Conservation (phyloP, 345 rosid species). For the Salix purpurea region DNA sequence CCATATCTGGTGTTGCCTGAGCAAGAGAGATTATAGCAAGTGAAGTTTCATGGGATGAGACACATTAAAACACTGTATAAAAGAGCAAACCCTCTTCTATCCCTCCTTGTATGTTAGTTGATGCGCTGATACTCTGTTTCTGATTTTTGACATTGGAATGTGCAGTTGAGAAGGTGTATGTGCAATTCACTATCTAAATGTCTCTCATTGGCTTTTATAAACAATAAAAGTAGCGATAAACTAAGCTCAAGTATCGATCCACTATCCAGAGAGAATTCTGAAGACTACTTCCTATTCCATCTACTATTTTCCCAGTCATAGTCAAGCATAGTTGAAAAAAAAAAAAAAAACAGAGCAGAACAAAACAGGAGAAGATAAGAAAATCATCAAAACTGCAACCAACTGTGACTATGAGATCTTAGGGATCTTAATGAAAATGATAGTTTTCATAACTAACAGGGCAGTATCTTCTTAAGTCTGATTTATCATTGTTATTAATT, state of each 20-base stretch:
- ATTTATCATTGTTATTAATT: no score
- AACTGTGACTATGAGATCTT: no score
- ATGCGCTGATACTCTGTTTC: neutral
- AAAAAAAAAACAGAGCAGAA: no score
- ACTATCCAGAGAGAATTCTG: neutral
- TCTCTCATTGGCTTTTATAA: neutral
- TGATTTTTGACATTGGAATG: neutral
- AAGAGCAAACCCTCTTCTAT: neutral
- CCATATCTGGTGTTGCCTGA: conserved; percentile 99
- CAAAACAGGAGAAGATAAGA: no score
- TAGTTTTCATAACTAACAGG: no score
- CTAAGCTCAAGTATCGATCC: neutral
- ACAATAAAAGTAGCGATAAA: neutral
- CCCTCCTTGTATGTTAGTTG: neutral
- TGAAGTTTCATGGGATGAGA: neutral
- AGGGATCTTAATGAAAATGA: no score
- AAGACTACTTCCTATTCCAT: neutral
- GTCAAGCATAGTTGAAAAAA: neutral
- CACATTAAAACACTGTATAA: neutral
- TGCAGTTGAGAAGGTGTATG: neutral
- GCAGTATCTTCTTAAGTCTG: no score
- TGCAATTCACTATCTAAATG: neutral
- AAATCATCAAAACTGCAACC: no score
- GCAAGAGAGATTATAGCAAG: conserved; percentile 21
- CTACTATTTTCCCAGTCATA: neutral